These are phyloP conservation scores for Cymbidium sinense DNA, from an alignment of 106 monocot genomes.

Conservation along the genomic window DNA sequence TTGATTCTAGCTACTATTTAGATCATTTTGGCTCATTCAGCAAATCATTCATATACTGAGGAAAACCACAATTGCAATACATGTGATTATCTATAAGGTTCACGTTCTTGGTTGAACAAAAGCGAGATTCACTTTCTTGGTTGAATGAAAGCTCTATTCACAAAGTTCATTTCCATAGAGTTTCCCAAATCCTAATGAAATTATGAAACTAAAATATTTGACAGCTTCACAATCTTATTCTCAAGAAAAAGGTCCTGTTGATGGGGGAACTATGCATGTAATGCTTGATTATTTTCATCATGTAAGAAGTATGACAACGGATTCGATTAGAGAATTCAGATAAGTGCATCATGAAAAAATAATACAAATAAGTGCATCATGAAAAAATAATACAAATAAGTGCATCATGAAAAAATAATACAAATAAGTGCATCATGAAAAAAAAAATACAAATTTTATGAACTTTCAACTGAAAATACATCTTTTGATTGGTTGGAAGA, in stretches of 20 bases:
- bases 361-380: too few relatives aligned
- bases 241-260: background rate
- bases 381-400: too few relatives aligned
- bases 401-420: too few relatives aligned
- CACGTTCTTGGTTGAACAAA: background rate
- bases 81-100: background rate
- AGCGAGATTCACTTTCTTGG: background rate
- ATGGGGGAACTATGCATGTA: background rate
- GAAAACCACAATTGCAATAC: background rate
- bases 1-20: background rate
- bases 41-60: background rate
- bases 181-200: background rate
- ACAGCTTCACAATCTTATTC: background rate
- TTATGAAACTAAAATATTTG: background rate
- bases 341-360: background rate
- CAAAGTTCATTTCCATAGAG: background rate
- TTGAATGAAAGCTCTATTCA: background rate
- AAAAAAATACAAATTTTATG: background rate
- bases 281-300: background rate
- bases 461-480: constrained; percentile 1
- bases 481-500: background rate
- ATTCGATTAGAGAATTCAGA: background rate
- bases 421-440: background rate
- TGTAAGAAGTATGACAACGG: background rate
- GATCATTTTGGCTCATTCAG: background rate